Evolutionary conservation across 352 stramenopile species (phyloP).

Genomic region (Pythium rhizo-oryzae): DNA sequence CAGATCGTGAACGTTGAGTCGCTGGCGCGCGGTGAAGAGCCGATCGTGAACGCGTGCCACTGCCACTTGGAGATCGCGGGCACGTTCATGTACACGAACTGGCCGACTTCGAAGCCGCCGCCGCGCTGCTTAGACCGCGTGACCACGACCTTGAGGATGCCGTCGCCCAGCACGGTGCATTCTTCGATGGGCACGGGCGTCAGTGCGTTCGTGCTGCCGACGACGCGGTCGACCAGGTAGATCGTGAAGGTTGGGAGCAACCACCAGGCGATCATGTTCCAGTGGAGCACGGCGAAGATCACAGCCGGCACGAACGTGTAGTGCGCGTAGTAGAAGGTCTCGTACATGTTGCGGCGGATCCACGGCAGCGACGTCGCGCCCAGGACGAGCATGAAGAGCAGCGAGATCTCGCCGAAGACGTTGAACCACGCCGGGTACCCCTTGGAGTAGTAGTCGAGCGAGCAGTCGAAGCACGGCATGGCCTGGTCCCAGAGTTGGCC

Average conservation of each 20-base stretch:
- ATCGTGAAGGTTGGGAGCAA: conserved; percentile 40
- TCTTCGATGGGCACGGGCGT: conserved; percentile 34
- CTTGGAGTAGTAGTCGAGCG: conserved; percentile 30
- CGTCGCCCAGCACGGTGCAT: conserved; percentile 26
- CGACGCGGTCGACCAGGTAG: conserved; percentile 40
- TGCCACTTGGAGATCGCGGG: conserved; percentile 49
- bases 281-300: conserved; percentile 50
- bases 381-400: conserved; percentile 41
- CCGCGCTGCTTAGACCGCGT: conserved; percentile 9
- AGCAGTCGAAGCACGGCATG: conserved; percentile 48
- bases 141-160: conserved; percentile 43
- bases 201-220: conserved; percentile 28
- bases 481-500: conserved; percentile 20
- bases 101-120: conserved; percentile 34
- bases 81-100: conserved; percentile 52
- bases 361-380: conserved; percentile 34
- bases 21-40: conserved; percentile 37
- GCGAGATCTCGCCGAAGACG: conserved; percentile 42
- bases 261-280: conserved; percentile 35
- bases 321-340: conserved; percentile 48
- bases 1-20: conserved; percentile 37
- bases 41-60: conserved; percentile 58
- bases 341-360: conserved; percentile 42
- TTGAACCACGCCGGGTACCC: conserved; percentile 41
- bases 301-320: conserved; percentile 35